Base-by-base conservation (phyloP, 768 basidiomycete species). In the Hericium erinaceus region DNA sequence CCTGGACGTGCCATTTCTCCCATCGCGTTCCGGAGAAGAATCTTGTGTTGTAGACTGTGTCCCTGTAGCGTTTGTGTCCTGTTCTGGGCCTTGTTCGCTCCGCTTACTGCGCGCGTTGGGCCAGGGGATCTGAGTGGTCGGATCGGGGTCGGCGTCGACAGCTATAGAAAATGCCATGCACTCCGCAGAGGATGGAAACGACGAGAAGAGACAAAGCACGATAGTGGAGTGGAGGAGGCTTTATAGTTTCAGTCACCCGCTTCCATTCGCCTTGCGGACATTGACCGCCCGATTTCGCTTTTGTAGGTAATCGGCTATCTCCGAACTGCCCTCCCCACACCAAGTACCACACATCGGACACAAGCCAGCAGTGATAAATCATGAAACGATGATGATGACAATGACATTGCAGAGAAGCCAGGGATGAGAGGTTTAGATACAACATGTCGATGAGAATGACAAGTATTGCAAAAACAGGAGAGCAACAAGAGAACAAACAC, bases 81-180 rank as follows among this genome's bases (percentile, higher is more conserved):
- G 10, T 8, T 61, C 58, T 44, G 9, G 33, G 54, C 60, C 18
- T 65, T 64, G 68, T 24, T 55, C 61, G 16, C 64, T 75, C 51
- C 62, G 52, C 56, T 63, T 61, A 28, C 48, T 56, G 9, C 62
- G 62, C 37, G 60, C 57, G 2, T 58, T 58, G 1, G 89, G 89
- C 89, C 89, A 91, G 22, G 89, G 71, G 49, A 89, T 83, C 68
- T 89, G 89, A 12, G 83, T 84, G 0, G 85, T 86, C n/a, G 87
- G 85, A 68, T 89, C 87, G 22, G 87, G 84, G 59, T 87, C 85
- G 18, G 81, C 68, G 62, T 74, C 73, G 15, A 66, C 64, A 59
- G 66, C 70, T 59, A 81, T 73, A 44, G 83, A 77, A 65, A 84
- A 80, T 59, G 85, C 74, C 86, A 89, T 89, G 57, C 20, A 24